Conservation (phyloP, 2,329 filamentous ascomycete genomes). For the Fusarium nygamai region DNA sequence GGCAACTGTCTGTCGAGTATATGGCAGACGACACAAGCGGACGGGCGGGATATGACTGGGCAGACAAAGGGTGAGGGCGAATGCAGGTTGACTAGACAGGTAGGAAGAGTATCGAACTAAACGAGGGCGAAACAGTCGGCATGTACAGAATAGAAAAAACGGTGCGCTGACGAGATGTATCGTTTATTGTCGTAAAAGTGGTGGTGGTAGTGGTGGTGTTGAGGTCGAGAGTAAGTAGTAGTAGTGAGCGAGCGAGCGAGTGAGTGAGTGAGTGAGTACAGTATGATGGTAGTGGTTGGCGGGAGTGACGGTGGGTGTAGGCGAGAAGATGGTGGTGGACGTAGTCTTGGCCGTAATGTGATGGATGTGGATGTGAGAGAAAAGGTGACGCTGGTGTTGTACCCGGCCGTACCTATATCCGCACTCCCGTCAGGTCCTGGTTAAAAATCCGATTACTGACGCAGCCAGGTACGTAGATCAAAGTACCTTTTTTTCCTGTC, state of each 20-base stretch:
- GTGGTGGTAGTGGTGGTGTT: constrained; percentile 37
- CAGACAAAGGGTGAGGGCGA: constrained; percentile 20
- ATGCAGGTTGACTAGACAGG: constrained; percentile 7
- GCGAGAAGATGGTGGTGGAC: constrained; percentile 29
- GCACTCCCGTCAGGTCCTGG: constrained; percentile 15
- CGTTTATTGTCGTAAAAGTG: constrained; percentile 23
- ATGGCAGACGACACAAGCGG: constrained; percentile 39
- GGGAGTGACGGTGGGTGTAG: constrained; percentile 39
- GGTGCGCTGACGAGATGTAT: constrained; percentile 23
- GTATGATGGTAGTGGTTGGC: constrained; percentile 36
- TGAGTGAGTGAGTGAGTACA: constrained; percentile 17
- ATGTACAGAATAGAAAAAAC: constrained; percentile 3
- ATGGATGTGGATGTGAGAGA: constrained; percentile 11
- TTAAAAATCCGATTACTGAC: constrained; percentile 16
- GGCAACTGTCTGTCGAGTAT: constrained; percentile 34
- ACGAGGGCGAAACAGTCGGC: constrained; percentile 3
- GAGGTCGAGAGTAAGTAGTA: constrained; percentile 20
- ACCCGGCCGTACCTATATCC: constrained; percentile 45
- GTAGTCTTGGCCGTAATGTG: constrained; percentile 26
- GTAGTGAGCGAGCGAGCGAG: constrained; percentile 17
- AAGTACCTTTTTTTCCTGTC: constrained; percentile 1
- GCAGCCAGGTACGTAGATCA: constrained; percentile 11
- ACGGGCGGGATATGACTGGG: constrained; percentile 40
- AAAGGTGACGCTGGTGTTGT: constrained; percentile 39
- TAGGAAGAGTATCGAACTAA: constrained; percentile 2